Percentiles rank a stretch among this genome's conserved stretches.
Evolutionary conservation across 257 asterid species (phyloP).

Genomic region (Nicotiana obtusifolia): DNA sequence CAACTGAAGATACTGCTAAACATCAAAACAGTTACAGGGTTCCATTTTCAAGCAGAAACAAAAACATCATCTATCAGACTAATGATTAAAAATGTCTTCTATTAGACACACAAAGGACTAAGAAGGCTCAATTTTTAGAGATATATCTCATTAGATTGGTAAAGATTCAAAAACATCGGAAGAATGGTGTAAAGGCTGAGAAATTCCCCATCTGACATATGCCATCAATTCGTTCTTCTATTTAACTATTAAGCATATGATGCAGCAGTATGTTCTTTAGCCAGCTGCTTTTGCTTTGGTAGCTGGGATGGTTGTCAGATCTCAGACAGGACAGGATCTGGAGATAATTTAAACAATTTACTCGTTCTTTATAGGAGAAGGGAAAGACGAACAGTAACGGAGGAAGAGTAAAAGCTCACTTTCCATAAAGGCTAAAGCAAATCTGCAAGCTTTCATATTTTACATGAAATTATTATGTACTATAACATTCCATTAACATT

Average conservation of each 20-base stretch:
- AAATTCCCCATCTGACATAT: not conserved
- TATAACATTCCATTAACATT: not conserved
- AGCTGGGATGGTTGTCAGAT: not conserved
- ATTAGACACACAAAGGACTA: not conserved
- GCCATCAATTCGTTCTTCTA: not conserved
- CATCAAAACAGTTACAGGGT: not conserved
- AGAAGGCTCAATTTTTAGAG: not conserved
- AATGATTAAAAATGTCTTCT: not conserved
- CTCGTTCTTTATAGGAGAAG: not conserved
- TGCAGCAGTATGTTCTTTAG: not conserved
- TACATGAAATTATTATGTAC: not conserved
- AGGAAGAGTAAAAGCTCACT: not conserved
- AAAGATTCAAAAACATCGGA: not conserved
- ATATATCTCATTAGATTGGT: no score
- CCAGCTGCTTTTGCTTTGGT: not conserved
- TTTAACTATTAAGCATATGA: not conserved
- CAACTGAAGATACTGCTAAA: not conserved
- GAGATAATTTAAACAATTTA: not conserved
- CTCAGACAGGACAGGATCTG: not conserved
- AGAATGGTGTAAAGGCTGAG: not conserved
- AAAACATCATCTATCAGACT: not conserved
- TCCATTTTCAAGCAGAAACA: not conserved
- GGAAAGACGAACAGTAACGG: not conserved
- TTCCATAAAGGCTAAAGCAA: not conserved
- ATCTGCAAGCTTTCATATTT: not conserved